phyloP scores from a whole-genome alignment of 2,329 filamentous ascomycete species.

The Phialophora expanda region DNA sequence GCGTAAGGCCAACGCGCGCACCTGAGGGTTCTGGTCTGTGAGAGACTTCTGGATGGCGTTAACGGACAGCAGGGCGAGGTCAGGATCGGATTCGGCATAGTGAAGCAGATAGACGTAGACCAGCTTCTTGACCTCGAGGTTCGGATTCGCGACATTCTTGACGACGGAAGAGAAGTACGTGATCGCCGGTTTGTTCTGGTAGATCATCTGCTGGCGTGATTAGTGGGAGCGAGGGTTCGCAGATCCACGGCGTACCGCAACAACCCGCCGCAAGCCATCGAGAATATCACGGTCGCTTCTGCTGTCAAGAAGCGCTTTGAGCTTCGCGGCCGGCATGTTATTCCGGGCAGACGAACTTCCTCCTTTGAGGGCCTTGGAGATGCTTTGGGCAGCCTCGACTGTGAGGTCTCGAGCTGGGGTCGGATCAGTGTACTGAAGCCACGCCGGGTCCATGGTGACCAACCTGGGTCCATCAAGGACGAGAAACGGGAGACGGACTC shows the following conservation, averaged over 20 bases:
- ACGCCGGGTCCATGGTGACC: constrained; percentile 34
- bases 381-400: constrained; percentile 92
- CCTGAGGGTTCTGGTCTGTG: constrained; percentile 86
- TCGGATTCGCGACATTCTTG: constrained; percentile 95
- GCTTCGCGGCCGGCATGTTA: constrained; percentile 76
- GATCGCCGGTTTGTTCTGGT: constrained; percentile 82
- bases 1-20: constrained; percentile 87
- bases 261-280: constrained; percentile 86
- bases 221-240: constrained; percentile 16
- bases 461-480: constrained; percentile 90
- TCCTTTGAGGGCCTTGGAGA: constrained; percentile 59
- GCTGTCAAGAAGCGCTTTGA: constrained; percentile 94
- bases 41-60: constrained; percentile 99
- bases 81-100: constrained; percentile 94
- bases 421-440: constrained; percentile 37
- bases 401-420: constrained; percentile 88
- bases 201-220: constrained; percentile 76
- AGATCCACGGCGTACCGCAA: constrained; percentile 66
- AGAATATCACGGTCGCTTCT: constrained; percentile 90
- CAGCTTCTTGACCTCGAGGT: constrained; percentile 94
- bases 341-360: constrained; percentile 67
- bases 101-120: constrained; percentile 98
- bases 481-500: constrained; percentile 96
- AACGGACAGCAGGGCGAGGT: constrained; percentile 93
- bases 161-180: constrained; percentile 97